Percentiles rank a stretch among this genome's conserved stretches.
These are phyloP conservation scores for Veloporphyrellus conicus DNA, from an alignment of 1,284 basidiomycete species.

Conservation along the genomic window DNA sequence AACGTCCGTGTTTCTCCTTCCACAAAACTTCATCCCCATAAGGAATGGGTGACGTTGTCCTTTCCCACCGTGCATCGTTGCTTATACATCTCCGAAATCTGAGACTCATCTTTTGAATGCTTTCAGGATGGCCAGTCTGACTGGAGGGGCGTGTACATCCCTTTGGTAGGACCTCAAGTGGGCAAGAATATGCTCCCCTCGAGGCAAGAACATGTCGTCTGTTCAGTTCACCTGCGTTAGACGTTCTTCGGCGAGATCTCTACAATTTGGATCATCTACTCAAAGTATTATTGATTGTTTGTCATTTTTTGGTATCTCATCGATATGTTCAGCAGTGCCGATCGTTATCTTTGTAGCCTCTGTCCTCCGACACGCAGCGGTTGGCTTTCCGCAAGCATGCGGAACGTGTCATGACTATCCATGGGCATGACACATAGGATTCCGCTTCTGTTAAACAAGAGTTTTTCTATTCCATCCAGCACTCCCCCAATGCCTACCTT, in stretches of 20 bases:
- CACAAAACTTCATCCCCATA: constrained; percentile 7
- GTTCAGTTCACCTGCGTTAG: constrained; percentile 17
- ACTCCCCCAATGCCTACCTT: too few species aligned
- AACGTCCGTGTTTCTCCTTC: too few species aligned
- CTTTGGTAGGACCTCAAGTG: not conserved
- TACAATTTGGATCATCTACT: constrained; percentile 9
- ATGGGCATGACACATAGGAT: not conserved
- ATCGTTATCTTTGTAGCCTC: constrained; percentile 1
- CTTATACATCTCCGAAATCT: constrained; percentile 17
- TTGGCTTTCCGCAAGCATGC: constrained; percentile 15
- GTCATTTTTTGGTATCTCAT: not conserved
- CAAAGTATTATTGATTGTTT: constrained; percentile 1
- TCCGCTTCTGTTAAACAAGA: too few species aligned
- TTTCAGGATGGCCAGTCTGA: not conserved
- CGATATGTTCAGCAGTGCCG: not conserved
- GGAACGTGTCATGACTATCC: constrained; percentile 14
- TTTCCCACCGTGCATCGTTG: constrained; percentile 7
- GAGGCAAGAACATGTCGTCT: constrained; percentile 14
- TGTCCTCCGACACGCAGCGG: constrained; percentile 7
- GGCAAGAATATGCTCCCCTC: constrained; percentile 13
- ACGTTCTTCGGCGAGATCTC: constrained; percentile 19
- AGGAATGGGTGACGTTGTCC: too few species aligned
- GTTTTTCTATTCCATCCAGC: too few species aligned
- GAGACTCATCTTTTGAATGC: constrained; percentile 8
- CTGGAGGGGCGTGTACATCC: too few species aligned